A percentile compares a stretch with the other conserved stretches of the same genome.
Evolutionary conservation across 2,329 filamentous ascomycete species (phyloP).

Genomic region (Penicillium sp.): DNA sequence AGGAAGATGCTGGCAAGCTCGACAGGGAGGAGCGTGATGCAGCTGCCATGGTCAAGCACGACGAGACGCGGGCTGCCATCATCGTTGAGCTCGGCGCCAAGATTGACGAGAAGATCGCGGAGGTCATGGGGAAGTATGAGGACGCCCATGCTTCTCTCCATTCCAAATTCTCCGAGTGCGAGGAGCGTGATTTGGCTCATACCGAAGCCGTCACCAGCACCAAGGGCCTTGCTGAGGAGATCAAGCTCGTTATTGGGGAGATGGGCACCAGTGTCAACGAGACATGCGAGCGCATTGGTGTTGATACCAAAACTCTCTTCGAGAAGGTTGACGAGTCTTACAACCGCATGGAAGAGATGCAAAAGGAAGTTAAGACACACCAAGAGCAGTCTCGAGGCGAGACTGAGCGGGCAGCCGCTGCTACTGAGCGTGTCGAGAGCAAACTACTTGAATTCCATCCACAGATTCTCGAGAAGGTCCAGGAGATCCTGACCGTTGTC

Average conservation of each 20-base stretch:
- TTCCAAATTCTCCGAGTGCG: conserved; percentile 70
- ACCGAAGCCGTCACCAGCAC: conserved; percentile 73
- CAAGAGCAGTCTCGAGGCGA: conserved; percentile 82
- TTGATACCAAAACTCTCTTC: conserved; percentile 85
- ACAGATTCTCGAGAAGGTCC: conserved; percentile 81
- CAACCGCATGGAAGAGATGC: conserved; percentile 70
- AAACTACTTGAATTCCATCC: conserved; percentile 83
- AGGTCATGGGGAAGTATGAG: conserved; percentile 84
- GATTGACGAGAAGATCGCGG: conserved; percentile 76
- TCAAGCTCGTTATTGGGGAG: conserved; percentile 82
- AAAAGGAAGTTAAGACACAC: conserved; percentile 72
- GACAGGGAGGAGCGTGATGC: conserved; percentile 68
- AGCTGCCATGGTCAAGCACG: conserved; percentile 59
- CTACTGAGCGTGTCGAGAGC: conserved; percentile 74
- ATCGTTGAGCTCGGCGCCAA: conserved; percentile 58
- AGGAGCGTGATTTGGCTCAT: conserved; percentile 71
- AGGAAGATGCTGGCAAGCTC: conserved; percentile 78
- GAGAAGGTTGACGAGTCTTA: conserved; percentile 78
- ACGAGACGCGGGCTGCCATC: conserved; percentile 59
- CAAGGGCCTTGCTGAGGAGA: conserved; percentile 80
- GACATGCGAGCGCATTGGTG: conserved; percentile 80
- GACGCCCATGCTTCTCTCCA: conserved; percentile 76
- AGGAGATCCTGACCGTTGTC: conserved; percentile 80
- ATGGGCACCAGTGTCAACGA: conserved; percentile 80
- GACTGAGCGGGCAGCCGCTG: conserved; percentile 71